Conservation (phyloP, 2,329 filamentous ascomycete species). For the Fusarium multiceps region DNA sequence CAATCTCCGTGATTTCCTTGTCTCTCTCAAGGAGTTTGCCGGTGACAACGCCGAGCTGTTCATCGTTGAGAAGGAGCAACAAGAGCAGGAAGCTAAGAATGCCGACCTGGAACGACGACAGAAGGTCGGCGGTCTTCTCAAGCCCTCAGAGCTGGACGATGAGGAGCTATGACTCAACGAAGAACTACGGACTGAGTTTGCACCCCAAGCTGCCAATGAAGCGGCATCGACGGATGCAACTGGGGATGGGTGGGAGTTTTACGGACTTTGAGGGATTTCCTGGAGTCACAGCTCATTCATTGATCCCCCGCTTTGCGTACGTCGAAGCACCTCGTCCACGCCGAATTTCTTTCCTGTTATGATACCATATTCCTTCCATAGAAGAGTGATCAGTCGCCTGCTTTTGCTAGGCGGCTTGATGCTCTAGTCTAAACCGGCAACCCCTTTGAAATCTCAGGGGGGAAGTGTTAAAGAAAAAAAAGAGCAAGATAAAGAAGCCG, state of each 20-base stretch:
- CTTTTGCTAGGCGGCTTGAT: constrained; percentile 26
- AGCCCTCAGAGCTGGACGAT: constrained; percentile 96
- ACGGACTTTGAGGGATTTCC: constrained; percentile 62
- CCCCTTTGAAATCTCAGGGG: constrained; percentile 20
- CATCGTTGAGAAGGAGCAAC: constrained; percentile 93
- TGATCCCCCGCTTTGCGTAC: neutral
- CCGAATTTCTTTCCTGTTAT: constrained; percentile 48
- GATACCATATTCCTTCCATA: constrained; percentile 49
- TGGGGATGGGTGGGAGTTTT: constrained; percentile 73
- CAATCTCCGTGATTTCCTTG: constrained; percentile 94
- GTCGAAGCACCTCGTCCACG: constrained; percentile 24
- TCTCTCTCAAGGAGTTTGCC: constrained; percentile 95
- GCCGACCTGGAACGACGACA: constrained; percentile 91
- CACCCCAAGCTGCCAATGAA: constrained; percentile 52
- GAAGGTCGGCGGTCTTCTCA: constrained; percentile 94
- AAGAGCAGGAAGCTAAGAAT: constrained; percentile 83
- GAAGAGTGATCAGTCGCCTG: constrained; percentile 39
- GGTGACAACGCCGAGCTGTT: constrained; percentile 96
- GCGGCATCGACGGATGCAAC: constrained; percentile 43
- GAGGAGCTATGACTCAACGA: constrained; percentile 87
- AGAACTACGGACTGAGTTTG: constrained; percentile 73
- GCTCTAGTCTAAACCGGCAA: constrained; percentile 22
- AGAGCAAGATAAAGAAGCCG: constrained; percentile 22
- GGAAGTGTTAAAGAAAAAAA: neutral
- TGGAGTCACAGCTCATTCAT: neutral